These are phyloP conservation scores for Madurella fahalii DNA, from an alignment of 2,329 filamentous ascomycete species.

Conservation along the genomic window DNA sequence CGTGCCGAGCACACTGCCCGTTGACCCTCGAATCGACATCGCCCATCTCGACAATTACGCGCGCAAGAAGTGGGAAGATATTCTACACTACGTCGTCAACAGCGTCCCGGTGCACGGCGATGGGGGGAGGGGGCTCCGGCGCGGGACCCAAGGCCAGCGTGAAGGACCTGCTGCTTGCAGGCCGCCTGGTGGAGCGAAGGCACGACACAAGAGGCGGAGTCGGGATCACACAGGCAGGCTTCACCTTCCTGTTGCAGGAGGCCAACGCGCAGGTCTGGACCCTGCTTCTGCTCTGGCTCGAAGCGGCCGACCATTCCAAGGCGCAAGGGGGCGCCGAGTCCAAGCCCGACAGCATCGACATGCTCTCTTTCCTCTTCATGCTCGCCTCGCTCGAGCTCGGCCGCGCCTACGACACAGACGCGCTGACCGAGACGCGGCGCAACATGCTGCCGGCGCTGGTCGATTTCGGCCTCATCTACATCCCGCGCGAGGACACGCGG, in stretches of 20 bases:
- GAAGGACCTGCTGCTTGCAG: slow-evolving; percentile 75
- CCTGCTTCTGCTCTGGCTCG: slow-evolving; percentile 85
- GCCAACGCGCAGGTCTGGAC: slow-evolving; percentile 98
- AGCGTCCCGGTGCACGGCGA: slow-evolving; percentile 52
- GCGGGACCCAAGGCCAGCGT: slow-evolving; percentile 69
- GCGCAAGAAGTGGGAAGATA: slow-evolving; percentile 88
- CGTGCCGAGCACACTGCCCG: slow-evolving; percentile 66
- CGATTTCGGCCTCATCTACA: slow-evolving; percentile 89
- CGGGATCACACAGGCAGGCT: slow-evolving; percentile 86
- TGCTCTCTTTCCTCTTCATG: slow-evolving; percentile 93
- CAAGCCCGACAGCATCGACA: slow-evolving; percentile 83
- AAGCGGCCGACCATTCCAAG: slow-evolving; percentile 64
- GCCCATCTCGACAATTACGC: slow-evolving; percentile 80
- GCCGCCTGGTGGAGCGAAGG: slow-evolving; percentile 68
- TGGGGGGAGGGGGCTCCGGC: slow-evolving; percentile 40
- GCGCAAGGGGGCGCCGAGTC: slow-evolving; percentile 53
- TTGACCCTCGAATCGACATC: slow-evolving; percentile 61
- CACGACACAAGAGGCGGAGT: slow-evolving; percentile 41
- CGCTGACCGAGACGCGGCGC: slow-evolving; percentile 73
- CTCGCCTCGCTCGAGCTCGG: slow-evolving; percentile 90
- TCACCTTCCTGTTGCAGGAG: slow-evolving; percentile 91
- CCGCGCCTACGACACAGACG: slow-evolving; percentile 81
- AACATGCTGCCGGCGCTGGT: slow-evolving; percentile 88
- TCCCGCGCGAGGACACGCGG: slow-evolving; percentile 51
- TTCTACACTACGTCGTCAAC: slow-evolving; percentile 90